These are phyloP conservation scores for Talaromyces atroroseus DNA, from an alignment of 2,329 filamentous ascomycete genomes.

Conservation along the genomic window DNA sequence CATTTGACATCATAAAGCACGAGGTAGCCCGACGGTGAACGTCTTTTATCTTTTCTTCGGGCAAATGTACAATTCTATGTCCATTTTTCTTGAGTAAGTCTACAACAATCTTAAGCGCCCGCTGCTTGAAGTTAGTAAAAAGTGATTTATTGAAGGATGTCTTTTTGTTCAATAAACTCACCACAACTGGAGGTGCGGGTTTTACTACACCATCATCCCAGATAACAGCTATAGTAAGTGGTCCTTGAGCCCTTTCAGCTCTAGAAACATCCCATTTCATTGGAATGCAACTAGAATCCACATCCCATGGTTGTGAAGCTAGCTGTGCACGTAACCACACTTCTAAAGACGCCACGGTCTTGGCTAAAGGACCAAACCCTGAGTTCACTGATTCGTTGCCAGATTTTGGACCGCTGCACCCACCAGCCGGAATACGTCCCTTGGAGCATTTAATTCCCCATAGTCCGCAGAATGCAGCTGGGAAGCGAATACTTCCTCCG, in stretches of 20 bases:
- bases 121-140: constrained; percentile 12
- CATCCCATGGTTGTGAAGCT: neutral
- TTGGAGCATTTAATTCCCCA: neutral
- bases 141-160: neutral
- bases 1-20: neutral
- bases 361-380: neutral
- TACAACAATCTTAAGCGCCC: constrained; percentile 48
- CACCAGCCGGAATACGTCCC: neutral
- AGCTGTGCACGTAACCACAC: neutral
- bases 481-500: constrained; percentile 22
- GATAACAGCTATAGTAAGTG: constrained; percentile 53
- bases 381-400: neutral
- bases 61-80: neutral
- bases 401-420: neutral
- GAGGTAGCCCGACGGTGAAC: neutral
- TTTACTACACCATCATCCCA: constrained; percentile 58
- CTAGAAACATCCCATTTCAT: neutral
- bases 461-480: neutral
- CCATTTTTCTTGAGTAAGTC: constrained; percentile 16
- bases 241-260: neutral
- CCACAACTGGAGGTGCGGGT: constrained; percentile 57
- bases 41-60: neutral
- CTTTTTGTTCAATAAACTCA: neutral
- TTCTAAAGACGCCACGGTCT: neutral
- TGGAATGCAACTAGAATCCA: neutral